Evolutionary conservation across 176 grass and related monocot genomes (phyloP).

Genomic region (Zea mays): Zm-B73-REFERENCE-NAM-5.0 NC_050103.1:178033001-178033500

Average conservation of each 20-base stretch:
- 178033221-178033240: constrained; percentile 97
- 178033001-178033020: background rate
- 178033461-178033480: no score
- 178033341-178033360: constrained; percentile 93
- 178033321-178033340: constrained; percentile 93
- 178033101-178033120: background rate
- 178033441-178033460: no score
- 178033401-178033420: constrained; percentile 99
- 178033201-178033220: constrained; percentile 95
- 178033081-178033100: background rate
- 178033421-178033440: constrained; percentile 64
- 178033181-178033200: constrained; percentile 93
- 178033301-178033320: constrained; percentile 97
- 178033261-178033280: constrained; percentile 86
- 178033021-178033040: constrained; percentile 4
- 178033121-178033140: background rate
- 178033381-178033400: constrained; percentile 96
- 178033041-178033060: background rate
- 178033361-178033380: constrained; percentile 90
- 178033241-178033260: constrained; percentile 99
- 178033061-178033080: constrained; percentile 5
- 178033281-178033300: constrained; percentile 95
- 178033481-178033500: no score
- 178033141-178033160: constrained; percentile 33
- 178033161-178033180: constrained; percentile 68